Conservation (phyloP, 2,329 filamentous ascomycete genomes). For the Trichoderma simmonsii region DNA sequence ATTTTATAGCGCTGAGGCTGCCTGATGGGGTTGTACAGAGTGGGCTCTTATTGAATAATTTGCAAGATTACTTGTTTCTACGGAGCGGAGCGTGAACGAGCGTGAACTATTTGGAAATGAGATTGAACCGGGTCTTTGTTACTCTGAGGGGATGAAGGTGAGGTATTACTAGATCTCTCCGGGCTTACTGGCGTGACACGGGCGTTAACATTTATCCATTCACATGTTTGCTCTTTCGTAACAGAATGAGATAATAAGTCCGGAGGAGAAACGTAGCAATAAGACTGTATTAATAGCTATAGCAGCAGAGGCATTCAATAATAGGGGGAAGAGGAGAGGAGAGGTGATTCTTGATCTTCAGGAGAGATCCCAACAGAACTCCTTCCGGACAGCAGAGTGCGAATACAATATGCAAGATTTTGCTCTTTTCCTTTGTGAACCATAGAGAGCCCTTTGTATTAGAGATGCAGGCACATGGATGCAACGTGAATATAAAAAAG, state of each 20-base stretch:
- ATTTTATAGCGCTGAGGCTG: not conserved
- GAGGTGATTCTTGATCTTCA: not conserved
- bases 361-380: not conserved
- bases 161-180: not conserved
- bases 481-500: not conserved
- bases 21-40: not conserved
- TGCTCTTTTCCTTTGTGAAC: not conserved
- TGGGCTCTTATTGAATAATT: not conserved
- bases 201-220: not conserved
- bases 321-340: not conserved
- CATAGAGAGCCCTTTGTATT: not conserved
- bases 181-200: not conserved
- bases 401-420: not conserved
- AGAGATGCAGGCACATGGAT: not conserved
- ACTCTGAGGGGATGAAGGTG: not conserved
- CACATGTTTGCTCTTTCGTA: not conserved
- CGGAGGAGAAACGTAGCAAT: not conserved
- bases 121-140: not conserved
- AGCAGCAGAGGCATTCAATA: not conserved
- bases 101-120: not conserved
- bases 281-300: not conserved
- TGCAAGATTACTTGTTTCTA: not conserved
- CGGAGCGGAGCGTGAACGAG: not conserved
- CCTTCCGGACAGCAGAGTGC: rapidly evolving
- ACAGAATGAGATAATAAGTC: not conserved